Evolutionary conservation across 768 basidiomycete genomes (phyloP), one percentile per base, ranked within the genome.

Genomic region (Cyclocybe aegerita): DNA sequence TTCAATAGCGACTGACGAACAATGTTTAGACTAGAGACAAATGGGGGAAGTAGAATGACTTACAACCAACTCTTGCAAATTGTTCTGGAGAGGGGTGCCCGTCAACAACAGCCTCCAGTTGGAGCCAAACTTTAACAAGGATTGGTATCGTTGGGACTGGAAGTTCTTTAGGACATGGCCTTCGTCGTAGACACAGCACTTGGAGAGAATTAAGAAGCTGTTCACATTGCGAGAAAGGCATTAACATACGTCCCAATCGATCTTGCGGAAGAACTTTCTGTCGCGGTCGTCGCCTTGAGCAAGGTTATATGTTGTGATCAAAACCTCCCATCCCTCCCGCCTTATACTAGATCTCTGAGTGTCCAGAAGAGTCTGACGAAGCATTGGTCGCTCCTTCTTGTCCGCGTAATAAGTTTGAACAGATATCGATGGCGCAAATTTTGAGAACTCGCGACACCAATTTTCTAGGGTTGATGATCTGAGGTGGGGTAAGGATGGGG

Each of bases 111-210:
- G 73, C 34, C 94, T 79, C 96, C 97, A 99, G 38, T 80, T 81
- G 1, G 92, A 89, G 12, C 85, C 81, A 62, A 92, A 90, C 63
- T 85, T 87, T 58, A 98, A 74, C 10, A 99, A 70, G 8, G 91
- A 82, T 63, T 90, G 86, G 66, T 99, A 98, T 15, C 95, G 88
- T 61, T 97, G 93, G n/a, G 93, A 96, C 57, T 95, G 89, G 68
- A 91, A 95, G 64, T 98, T 99, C 74, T 99, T 99, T 55, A 99
- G 75, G 45, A 94, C 85, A 64, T 99, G 97, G 1, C 97, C 97
- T 67, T 99, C 97, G 62, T 99, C 97, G 60, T 90, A 98, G 42
- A 98, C 85, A 59, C 91, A 93, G 31, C 85, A 88, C 96, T 98
- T 58, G 14, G 35, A 41, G 37, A 42, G 14, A 23, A 16, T 46